Conservation (phyloP, 2,329 filamentous ascomycete species). For the Whalleya microplaca region DNA sequence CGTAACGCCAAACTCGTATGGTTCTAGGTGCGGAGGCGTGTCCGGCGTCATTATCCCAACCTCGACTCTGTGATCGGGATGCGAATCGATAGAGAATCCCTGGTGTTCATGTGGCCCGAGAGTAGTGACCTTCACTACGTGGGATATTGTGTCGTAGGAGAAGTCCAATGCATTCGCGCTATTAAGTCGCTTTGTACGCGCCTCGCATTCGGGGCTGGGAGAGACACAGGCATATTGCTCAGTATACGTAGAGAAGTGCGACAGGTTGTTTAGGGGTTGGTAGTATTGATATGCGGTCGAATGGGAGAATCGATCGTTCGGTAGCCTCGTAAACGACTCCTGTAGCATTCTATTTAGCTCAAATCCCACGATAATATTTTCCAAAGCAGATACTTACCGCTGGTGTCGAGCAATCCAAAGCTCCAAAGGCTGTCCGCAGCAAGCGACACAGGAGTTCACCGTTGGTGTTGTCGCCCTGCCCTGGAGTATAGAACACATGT, state of each 20-base stretch:
- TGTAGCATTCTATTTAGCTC: constrained; percentile 57
- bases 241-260: constrained; percentile 57
- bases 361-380: constrained; percentile 45
- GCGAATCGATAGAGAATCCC: constrained; percentile 45
- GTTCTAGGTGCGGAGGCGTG: constrained; percentile 59
- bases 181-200: constrained; percentile 26
- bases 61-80: constrained; percentile 65
- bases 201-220: constrained; percentile 29
- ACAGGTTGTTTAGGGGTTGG: constrained; percentile 62
- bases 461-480: constrained; percentile 37
- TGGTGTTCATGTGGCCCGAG: constrained; percentile 60
- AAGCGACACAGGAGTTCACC: constrained; percentile 36
- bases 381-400: constrained; percentile 30
- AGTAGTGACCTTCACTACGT: constrained; percentile 66
- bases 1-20: constrained; percentile 76
- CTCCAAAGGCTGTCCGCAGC: constrained; percentile 39
- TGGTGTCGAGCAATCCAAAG: constrained; percentile 40
- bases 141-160: constrained; percentile 69
- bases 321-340: constrained; percentile 65
- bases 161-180: constrained; percentile 67
- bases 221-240: constrained; percentile 42
- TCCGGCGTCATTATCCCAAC: constrained; percentile 78
- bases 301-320: constrained; percentile 60
- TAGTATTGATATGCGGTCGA: constrained; percentile 73
- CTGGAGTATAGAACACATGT: constrained; percentile 76